Base-by-base conservation (phyloP, 2,329 filamentous ascomycete species). In the Fragosphaeria purpurea region DNA sequence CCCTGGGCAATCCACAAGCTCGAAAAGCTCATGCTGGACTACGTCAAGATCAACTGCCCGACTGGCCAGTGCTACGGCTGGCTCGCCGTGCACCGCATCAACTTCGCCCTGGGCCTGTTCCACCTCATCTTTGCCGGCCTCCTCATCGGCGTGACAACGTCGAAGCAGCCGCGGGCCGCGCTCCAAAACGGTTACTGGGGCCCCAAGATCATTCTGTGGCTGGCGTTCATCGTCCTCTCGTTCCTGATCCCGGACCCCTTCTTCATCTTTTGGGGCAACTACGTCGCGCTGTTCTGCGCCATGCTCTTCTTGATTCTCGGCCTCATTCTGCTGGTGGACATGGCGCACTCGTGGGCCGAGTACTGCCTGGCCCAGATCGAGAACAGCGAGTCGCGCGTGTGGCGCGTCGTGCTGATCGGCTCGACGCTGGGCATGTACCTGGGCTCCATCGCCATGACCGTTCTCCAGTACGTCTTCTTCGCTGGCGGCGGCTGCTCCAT, bases 171-270 rank as follows among this genome's bases (percentile, higher is more conserved):
- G 43, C 85, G 93, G 57, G 90, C 93, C 2, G 79, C 82, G 13
- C 78, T 98, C 49, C 93, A 98, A 65, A 98, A 98, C 70, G 93
- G 91, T n/a, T 98, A 88, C 69, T 98, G 93, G 93, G 93, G 90
- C 2, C 93, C 93, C 44, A 98, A 98, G 71, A 77, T 98, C 52
- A 80, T 96, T 53, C 80, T 83, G 48, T 98, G 93, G 93, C 64
- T 96, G 46, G 81, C 76, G 11, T 79, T 97, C 58, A 82, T 97
- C 53, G 87, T 96, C 53, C 65, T 95, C 52, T 95, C 90, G 32
- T 98, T 97, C 73, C 80, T 98, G 61, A 96, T 98, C 51, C 93
- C 93, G 12, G 91, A 98, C 63, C 75, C 74, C 33, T 97, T 98
- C 75, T 97, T 96, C 71, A 81, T 95, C 62, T 81, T 94, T 57